Percentiles rank a stretch among this genome's conserved stretches.
Evolutionary conservation across 495 filamentous ascomycete genomes (phyloP).

Genomic region (Xylaria venustula): DNA sequence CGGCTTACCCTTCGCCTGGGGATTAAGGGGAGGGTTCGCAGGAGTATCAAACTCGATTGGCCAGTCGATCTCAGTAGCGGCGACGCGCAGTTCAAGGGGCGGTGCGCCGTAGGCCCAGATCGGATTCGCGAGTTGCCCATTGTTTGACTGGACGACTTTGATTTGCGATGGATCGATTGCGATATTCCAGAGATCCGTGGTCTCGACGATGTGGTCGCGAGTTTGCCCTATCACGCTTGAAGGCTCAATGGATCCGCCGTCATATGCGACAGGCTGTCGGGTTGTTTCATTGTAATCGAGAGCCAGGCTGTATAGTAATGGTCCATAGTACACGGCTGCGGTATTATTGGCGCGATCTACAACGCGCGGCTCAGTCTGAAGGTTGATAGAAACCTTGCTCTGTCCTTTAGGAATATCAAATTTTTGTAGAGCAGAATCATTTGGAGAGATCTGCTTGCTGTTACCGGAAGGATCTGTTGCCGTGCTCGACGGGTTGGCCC

Average conservation of each 20-base stretch:
- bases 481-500: constrained; percentile 37
- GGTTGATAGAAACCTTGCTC: constrained; percentile 28
- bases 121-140: constrained; percentile 38
- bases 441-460: constrained; percentile 14
- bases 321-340: constrained; percentile 54
- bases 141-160: constrained; percentile 23
- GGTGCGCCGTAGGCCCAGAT: constrained; percentile 48
- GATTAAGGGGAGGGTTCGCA: constrained; percentile 40
- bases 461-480: constrained; percentile 9
- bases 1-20: constrained; percentile 28
- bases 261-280: constrained; percentile 13
- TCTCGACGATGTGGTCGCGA: constrained; percentile 29
- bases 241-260: constrained; percentile 10
- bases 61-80: constrained; percentile 56
- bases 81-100: constrained; percentile 48
- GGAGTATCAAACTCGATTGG: constrained; percentile 44
- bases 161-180: constrained; percentile 49
- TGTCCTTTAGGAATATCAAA: constrained; percentile 33
- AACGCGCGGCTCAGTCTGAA: constrained; percentile 31
- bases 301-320: constrained; percentile 54
- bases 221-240: constrained; percentile 24
- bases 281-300: constrained; percentile 31
- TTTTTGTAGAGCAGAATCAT: constrained; percentile 37
- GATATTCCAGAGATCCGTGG: constrained; percentile 45
- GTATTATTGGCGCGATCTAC: constrained; percentile 53